These are phyloP conservation scores for Scleroderma citrinum DNA, from an alignment of 768 basidiomycete genomes.

Conservation along the genomic window DNA sequence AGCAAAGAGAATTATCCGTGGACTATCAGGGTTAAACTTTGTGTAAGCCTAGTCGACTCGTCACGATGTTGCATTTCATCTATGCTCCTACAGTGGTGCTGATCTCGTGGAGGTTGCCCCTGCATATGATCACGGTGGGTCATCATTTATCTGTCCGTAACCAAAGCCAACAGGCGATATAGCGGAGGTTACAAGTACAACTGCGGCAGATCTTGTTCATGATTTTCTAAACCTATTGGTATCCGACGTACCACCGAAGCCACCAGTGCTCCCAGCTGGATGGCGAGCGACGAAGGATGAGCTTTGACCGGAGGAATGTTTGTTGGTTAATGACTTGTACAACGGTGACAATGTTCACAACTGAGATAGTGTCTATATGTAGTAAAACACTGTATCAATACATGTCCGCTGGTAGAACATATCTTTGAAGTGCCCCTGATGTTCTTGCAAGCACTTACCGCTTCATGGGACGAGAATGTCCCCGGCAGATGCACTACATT, in stretches of 20 bases:
- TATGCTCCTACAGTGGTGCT: slow-evolving; percentile 44
- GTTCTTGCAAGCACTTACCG: too few species aligned
- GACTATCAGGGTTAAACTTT: slow-evolving; percentile 72
- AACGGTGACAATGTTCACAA: too few species aligned
- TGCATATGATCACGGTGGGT: slow-evolving; percentile 60
- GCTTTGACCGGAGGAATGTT: slow-evolving; percentile 15
- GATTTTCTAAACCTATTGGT: slow-evolving; percentile 63
- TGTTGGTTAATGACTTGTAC: too few species aligned
- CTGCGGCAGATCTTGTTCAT: slow-evolving; percentile 62
- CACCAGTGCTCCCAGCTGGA: slow-evolving; percentile 13
- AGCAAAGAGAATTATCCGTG: slow-evolving; percentile 74
- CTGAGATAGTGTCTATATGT: too few species aligned
- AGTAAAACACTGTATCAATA: too few species aligned
- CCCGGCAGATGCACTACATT: too few species aligned
- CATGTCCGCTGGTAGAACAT: too few species aligned
- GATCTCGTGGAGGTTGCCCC: slow-evolving; percentile 74
- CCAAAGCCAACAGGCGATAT: background rate
- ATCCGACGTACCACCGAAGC: slow-evolving; percentile 33
- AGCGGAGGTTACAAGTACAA: slow-evolving; percentile 66
- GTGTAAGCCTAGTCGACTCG: slow-evolving; percentile 39
- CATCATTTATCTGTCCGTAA: background rate
- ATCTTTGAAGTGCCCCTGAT: too few species aligned
- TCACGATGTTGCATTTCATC: background rate
- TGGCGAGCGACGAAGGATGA: slow-evolving; percentile 24
- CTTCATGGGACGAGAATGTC: too few species aligned